Evolutionary conservation across 371 early-diverging fungal species (phyloP).

Genomic region (Syncephalastrum racemosum): DNA sequence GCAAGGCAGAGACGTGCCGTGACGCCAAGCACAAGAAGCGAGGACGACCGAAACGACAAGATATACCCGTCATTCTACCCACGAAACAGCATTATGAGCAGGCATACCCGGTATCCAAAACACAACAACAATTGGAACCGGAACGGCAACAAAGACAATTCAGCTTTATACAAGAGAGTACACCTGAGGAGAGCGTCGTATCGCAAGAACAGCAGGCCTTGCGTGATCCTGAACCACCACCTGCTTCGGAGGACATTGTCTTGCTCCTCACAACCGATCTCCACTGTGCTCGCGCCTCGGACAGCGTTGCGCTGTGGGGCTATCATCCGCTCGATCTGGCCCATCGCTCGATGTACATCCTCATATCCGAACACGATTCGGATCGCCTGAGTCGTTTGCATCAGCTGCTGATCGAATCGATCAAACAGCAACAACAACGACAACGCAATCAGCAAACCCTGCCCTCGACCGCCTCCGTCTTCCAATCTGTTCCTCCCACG

Average conservation of each 20-base stretch:
- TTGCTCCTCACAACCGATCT: conserved; percentile 48
- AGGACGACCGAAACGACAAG: conserved; percentile 66
- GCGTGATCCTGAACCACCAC: conserved; percentile 11
- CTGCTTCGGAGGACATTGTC: too few species aligned
- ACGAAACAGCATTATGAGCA: conserved; percentile 4
- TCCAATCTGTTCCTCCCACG: conserved; percentile 38
- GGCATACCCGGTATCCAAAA: conserved; percentile 11
- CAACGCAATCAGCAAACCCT: conserved; percentile 13
- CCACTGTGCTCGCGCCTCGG: conserved; percentile 54
- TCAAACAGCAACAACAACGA: conserved; percentile 23
- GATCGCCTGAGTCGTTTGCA: conserved; percentile 39
- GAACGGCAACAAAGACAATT: too few species aligned
- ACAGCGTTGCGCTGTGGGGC: conserved; percentile 48
- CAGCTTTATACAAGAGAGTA: too few species aligned
- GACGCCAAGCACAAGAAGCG: conserved; percentile 76
- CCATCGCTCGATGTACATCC: conserved; percentile 46
- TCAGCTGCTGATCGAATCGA: conserved; percentile 29
- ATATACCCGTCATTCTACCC: conserved; percentile 11
- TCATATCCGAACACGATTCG: conserved; percentile 38
- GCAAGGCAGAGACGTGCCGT: conserved; percentile 64
- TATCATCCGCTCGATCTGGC: conserved; percentile 53
- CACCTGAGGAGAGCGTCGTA: too few species aligned
- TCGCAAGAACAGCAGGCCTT: conserved; percentile 7
- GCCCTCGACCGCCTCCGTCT: conserved; percentile 24
- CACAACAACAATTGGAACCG: too few species aligned